Conservation (phyloP, 345 rosid species). For the Geranium rotundifolium region DNA sequence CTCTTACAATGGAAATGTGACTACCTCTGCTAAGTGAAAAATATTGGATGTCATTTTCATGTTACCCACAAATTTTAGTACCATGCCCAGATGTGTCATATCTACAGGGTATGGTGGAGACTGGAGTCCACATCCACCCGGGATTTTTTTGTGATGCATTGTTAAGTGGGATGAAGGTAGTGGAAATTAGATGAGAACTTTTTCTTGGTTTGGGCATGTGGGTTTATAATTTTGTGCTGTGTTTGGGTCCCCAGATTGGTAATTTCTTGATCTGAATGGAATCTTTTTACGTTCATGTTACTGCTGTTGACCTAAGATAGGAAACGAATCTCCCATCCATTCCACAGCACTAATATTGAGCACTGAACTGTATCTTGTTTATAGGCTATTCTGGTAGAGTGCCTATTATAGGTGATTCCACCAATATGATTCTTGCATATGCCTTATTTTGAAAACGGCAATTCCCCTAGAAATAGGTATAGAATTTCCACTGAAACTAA, state of each 20-base stretch:
- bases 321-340: no score
- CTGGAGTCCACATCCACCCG: constrained; percentile 13
- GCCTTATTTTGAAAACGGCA: no score
- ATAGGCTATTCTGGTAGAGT: no score
- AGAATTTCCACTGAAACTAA: no score
- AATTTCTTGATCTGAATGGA: background rate
- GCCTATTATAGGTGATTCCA: no score
- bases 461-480: no score
- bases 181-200: constrained; percentile 4
- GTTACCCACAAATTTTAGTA: background rate
- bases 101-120: no score
- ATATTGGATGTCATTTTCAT: background rate
- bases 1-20: background rate
- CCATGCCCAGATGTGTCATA: no score
- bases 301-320: no score
- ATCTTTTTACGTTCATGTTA: background rate
- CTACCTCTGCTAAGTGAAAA: background rate
- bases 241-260: background rate
- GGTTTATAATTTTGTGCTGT: background rate
- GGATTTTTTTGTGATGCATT: constrained; percentile 5
- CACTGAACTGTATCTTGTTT: no score
- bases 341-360: no score
- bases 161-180: constrained; percentile 11
- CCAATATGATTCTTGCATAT: no score
- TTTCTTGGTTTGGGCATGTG: constrained; percentile 23